These are phyloP conservation scores for Inonotus obliquus DNA, from an alignment of 1,284 basidiomycete genomes.

Conservation along the genomic window DNA sequence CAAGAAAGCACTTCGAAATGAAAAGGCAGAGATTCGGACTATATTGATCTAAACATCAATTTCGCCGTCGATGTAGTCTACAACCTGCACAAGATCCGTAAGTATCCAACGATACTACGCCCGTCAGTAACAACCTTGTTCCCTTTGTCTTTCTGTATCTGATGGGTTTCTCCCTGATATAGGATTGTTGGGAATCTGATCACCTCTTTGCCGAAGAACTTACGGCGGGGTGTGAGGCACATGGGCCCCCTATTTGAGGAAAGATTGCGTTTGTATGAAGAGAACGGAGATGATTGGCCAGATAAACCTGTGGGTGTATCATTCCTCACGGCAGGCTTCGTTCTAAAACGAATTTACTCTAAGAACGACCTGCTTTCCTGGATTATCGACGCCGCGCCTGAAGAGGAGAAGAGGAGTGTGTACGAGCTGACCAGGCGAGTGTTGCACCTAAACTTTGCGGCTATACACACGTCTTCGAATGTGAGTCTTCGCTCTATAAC, in stretches of 20 bases:
- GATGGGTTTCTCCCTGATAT: background rate
- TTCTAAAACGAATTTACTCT: slow-evolving; percentile 30
- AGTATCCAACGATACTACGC: slow-evolving; percentile 34
- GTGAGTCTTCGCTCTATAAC: slow-evolving; percentile 21
- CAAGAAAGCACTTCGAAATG: background rate
- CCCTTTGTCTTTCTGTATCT: background rate
- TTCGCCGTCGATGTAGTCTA: slow-evolving; percentile 30
- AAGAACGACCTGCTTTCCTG: slow-evolving; percentile 15
- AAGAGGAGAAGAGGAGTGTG: slow-evolving; percentile 6
- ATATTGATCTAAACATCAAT: slow-evolving; percentile 31
- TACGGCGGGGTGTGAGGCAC: slow-evolving; percentile 20
- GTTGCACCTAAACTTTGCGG: slow-evolving; percentile 28
- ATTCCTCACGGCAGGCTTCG: background rate
- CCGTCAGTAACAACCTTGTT: slow-evolving; percentile 1
- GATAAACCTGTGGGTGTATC: slow-evolving; percentile 21
- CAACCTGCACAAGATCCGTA: slow-evolving; percentile 25
- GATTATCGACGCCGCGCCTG: slow-evolving; percentile 14
- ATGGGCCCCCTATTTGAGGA: slow-evolving; percentile 25
- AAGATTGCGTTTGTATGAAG: slow-evolving; percentile 20
- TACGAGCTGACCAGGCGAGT: slow-evolving; percentile 22
- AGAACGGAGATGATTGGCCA: slow-evolving; percentile 24
- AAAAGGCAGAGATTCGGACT: slow-evolving; percentile 39
- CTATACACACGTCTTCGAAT: slow-evolving; percentile 30
- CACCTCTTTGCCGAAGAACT: slow-evolving; percentile 11
- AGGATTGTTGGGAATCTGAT: slow-evolving; percentile 21